phyloP scores from a whole-genome alignment of 164 flowering plant genomes.

The Euptelea pleiosperma region DNA sequence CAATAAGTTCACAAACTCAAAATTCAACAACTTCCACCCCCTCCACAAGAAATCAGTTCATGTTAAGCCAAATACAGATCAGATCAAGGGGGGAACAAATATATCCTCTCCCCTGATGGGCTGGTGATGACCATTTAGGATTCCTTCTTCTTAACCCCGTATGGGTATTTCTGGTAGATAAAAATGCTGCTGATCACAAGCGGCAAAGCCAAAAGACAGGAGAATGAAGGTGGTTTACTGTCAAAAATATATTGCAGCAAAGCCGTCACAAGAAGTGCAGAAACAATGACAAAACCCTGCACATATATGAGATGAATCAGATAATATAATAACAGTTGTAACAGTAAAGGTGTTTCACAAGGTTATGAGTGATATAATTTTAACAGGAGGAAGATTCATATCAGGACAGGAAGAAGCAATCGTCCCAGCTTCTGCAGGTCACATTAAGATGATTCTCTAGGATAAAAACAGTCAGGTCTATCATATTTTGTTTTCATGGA shows the following conservation, averaged over 20 bases:
- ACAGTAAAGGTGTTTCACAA: too few relatives aligned
- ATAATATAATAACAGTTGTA: too few relatives aligned
- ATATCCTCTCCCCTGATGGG: too few relatives aligned
- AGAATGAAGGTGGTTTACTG: conserved; percentile 85
- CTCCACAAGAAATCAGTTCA: too few relatives aligned
- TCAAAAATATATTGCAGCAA: conserved; percentile 87
- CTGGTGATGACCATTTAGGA: conserved; percentile 23
- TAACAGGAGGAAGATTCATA: background rate
- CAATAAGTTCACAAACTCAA: too few relatives aligned
- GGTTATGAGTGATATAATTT: background rate
- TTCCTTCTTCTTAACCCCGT: conserved; percentile 74
- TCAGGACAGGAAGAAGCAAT: background rate
- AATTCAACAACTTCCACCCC: too few relatives aligned
- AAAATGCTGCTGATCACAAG: conserved; percentile 81
- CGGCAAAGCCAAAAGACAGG: conserved; percentile 77
- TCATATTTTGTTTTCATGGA: background rate
- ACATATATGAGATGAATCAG: conserved; percentile 10
- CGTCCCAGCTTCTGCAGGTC: background rate
- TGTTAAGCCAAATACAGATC: too few relatives aligned
- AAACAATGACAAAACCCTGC: conserved; percentile 98
- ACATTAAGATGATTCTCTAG: background rate
- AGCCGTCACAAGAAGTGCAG: conserved; percentile 95
- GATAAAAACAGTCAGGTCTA: background rate
- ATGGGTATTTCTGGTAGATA: conserved; percentile 87
- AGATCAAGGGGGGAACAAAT: too few relatives aligned